Conservation (phyloP, 2,329 filamentous ascomycete species). For the Alternaria gansuensis region DNA sequence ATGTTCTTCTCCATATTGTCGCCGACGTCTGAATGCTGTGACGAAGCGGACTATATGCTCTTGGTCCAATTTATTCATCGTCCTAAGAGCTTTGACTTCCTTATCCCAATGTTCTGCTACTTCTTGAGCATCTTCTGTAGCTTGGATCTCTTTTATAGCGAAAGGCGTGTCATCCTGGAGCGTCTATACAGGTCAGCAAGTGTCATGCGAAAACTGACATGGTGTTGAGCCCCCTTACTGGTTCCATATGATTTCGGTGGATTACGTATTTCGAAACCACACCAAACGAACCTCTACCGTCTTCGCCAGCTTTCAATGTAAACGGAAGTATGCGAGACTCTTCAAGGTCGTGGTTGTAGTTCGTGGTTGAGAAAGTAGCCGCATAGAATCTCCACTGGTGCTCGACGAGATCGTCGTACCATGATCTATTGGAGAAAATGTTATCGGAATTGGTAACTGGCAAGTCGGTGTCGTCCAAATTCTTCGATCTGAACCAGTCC, state of each 20-base stretch:
- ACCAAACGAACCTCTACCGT: slow-evolving; percentile 18
- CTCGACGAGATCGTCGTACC: neutral
- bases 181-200: neutral
- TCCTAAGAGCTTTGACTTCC: slow-evolving; percentile 24
- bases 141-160: slow-evolving; percentile 27
- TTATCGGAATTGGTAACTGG: neutral
- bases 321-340: slow-evolving; percentile 13
- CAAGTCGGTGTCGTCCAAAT: neutral
- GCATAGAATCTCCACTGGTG: neutral
- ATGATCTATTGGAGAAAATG: neutral
- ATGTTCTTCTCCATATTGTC: slow-evolving; percentile 6
- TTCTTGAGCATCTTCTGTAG: slow-evolving; percentile 6
- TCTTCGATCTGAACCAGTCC: too few relatives aligned
- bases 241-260: slow-evolving; percentile 19
- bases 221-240: neutral
- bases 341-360: neutral
- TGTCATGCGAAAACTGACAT: neutral
- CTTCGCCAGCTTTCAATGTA: neutral
- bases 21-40: slow-evolving; percentile 24
- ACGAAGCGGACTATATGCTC: slow-evolving; percentile 31
- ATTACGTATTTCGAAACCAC: slow-evolving; percentile 19
- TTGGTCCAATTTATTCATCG: slow-evolving; percentile 28
- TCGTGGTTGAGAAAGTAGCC: neutral
- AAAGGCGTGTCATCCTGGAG: neutral
- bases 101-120: slow-evolving; percentile 20